A percentile compares a stretch with the other conserved stretches of the same genome.
Evolutionary conservation across 805 yeast species (phyloP).

Genomic region (Debaryomyces maramus): DNA sequence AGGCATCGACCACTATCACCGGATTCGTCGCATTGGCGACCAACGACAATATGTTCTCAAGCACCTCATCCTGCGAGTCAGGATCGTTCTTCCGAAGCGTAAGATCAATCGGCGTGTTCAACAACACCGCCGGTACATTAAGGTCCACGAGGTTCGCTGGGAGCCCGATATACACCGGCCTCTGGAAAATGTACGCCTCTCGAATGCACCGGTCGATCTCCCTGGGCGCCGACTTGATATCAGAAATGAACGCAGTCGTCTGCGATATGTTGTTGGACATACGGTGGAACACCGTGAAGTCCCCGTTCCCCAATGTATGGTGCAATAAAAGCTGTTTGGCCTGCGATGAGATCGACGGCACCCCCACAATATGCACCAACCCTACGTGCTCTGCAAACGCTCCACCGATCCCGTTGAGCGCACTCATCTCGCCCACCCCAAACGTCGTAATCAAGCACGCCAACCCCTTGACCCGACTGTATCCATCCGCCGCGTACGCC

Average conservation of each 20-base stretch:
- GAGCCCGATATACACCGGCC: conserved; percentile 80
- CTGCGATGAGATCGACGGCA: conserved; percentile 75
- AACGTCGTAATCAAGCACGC: conserved; percentile 78
- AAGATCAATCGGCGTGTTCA: conserved; percentile 67
- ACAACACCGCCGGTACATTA: conserved; percentile 53
- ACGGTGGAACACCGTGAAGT: conserved; percentile 72
- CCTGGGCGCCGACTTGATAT: conserved; percentile 62
- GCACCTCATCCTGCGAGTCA: conserved; percentile 39
- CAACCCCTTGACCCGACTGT: conserved; percentile 76
- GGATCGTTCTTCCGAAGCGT: conserved; percentile 39
- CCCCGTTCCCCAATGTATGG: conserved; percentile 84
- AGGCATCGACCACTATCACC: conserved; percentile 79
- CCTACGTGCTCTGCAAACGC: conserved; percentile 90
- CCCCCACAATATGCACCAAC: conserved; percentile 80
- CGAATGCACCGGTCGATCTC: conserved; percentile 74
- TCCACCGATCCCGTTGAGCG: conserved; percentile 85
- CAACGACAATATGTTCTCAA: conserved; percentile 45
- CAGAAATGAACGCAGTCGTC: conserved; percentile 64
- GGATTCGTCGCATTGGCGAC: conserved; percentile 65
- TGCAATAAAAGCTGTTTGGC: conserved; percentile 72
- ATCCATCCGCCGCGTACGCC: conserved; percentile 87
- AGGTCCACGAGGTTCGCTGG: conserved; percentile 80
- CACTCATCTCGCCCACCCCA: conserved; percentile 88
- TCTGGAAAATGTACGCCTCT: conserved; percentile 67
- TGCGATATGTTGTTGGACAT: conserved; percentile 75